phyloP scores from a whole-genome alignment of 2,329 filamentous ascomycete species.

The Diaporthe citriasiana region DNA sequence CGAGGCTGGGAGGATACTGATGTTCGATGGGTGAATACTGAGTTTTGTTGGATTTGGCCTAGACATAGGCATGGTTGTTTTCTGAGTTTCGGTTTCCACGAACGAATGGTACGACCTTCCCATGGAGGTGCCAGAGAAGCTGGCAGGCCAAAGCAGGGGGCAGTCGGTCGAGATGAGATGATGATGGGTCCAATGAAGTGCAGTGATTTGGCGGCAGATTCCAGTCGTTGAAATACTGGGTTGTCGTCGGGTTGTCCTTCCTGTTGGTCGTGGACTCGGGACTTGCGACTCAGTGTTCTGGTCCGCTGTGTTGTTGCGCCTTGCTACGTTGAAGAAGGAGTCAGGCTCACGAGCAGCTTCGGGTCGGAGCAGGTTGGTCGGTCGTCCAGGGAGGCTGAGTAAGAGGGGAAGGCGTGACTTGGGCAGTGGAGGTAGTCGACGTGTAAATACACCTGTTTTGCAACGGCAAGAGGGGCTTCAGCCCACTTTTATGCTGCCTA shows the following conservation, averaged over 20 bases:
- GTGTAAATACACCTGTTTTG: constrained; percentile 29
- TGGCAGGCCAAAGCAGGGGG: constrained; percentile 38
- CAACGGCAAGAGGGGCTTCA: background rate
- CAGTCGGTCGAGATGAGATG: constrained; percentile 38
- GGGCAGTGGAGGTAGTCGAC: background rate
- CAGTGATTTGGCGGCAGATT: constrained; percentile 28
- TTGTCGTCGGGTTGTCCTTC: constrained; percentile 19
- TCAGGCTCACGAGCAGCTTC: constrained; percentile 19
- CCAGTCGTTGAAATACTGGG: constrained; percentile 19
- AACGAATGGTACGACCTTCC: constrained; percentile 41
- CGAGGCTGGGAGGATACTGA: constrained; percentile 38
- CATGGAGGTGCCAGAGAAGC: constrained; percentile 34
- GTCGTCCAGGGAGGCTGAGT: constrained; percentile 38
- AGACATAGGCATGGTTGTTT: constrained; percentile 40
- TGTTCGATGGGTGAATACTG: constrained; percentile 41
- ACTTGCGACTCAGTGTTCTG: constrained; percentile 20
- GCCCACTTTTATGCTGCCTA: constrained; percentile 26
- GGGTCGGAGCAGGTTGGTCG: constrained; percentile 22
- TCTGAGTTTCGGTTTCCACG: constrained; percentile 27
- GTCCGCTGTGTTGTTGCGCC: constrained; percentile 17
- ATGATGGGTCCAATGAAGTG: constrained; percentile 15
- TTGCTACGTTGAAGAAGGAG: constrained; percentile 31
- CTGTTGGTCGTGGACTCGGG: constrained; percentile 28
- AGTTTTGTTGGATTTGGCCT: constrained; percentile 37
- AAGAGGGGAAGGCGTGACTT: constrained; percentile 38